Evolutionary conservation across 2,329 filamentous ascomycete species (phyloP).

Genomic region (Penicillium sp.): DNA sequence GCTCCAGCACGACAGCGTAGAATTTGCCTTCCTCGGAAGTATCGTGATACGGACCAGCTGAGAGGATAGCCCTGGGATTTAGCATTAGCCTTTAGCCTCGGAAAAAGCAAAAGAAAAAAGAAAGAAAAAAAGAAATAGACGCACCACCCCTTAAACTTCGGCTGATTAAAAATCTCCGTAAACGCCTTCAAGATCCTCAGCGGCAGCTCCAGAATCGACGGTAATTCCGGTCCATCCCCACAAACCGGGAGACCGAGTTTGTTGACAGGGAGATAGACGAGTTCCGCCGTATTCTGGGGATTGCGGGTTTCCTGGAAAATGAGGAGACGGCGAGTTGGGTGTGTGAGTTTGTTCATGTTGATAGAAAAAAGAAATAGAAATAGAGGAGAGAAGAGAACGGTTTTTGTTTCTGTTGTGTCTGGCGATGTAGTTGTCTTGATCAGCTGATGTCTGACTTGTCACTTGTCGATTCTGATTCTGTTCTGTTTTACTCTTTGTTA

Average conservation of each 20-base stretch:
- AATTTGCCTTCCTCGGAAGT: conserved; percentile 34
- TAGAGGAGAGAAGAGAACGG: too few relatives aligned
- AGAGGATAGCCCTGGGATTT: conserved; percentile 29
- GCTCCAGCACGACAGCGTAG: conserved; percentile 35
- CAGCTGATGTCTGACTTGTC: too few relatives aligned
- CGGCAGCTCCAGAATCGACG: conserved; percentile 33
- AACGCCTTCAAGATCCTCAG: conserved; percentile 33
- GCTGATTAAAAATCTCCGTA: conserved; percentile 37
- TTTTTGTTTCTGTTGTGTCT: neutral
- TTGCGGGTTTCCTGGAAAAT: conserved; percentile 37
- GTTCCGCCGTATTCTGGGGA: conserved; percentile 25
- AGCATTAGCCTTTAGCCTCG: conserved; percentile 1
- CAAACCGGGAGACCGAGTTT: conserved; percentile 35
- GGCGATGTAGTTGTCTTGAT: too few relatives aligned
- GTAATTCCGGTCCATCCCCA: conserved; percentile 29
- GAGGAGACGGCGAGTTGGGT: conserved; percentile 23
- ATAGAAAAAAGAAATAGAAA: too few relatives aligned
- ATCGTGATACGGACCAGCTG: conserved; percentile 35
- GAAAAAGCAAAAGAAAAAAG: neutral
- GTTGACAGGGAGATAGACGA: conserved; percentile 33
- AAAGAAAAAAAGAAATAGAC: neutral
- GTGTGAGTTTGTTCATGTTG: conserved; percentile 5
- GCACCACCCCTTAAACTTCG: conserved; percentile 37
- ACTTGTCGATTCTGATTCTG: too few relatives aligned
- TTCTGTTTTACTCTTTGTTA: too few relatives aligned